phyloP scores from a whole-genome alignment of 106 monocot species.

The Xerophyta viscosa region DNA sequence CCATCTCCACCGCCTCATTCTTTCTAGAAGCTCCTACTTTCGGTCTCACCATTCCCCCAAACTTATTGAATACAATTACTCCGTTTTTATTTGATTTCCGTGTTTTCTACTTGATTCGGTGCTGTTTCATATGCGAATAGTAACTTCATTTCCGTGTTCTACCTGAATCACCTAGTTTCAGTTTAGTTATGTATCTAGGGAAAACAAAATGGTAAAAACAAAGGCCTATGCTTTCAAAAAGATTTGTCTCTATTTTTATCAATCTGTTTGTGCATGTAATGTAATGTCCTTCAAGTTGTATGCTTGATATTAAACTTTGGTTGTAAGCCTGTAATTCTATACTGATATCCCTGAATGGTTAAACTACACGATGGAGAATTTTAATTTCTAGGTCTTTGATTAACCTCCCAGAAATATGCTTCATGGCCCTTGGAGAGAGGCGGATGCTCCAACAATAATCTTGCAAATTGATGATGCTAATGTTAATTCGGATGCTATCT shows the following conservation, averaged over 20 bases:
- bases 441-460: constrained; percentile 57
- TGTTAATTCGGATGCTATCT: constrained; percentile 81
- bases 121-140: not conserved
- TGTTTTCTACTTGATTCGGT: no score
- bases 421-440: constrained; percentile 99
- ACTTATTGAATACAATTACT: not conserved
- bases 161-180: not conserved
- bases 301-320: no score
- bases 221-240: not conserved
- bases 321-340: no score
- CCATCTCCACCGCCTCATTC: constrained; percentile 80
- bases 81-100: no score
- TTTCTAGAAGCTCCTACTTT: constrained; percentile 96
- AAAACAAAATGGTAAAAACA: not conserved
- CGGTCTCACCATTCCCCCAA: constrained; percentile 25
- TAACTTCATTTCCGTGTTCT: not conserved
- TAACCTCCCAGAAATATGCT: constrained; percentile 75
- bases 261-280: not conserved
- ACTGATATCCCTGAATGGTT: not conserved
- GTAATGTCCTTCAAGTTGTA: not conserved
- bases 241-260: not conserved
- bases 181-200: not conserved
- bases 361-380: not conserved
- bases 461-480: constrained; percentile 86
- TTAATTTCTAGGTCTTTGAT: not conserved